Evolutionary conservation across 192 early-diverging fungal genomes (phyloP).

Genomic region (Umbelopsis ramanniana): DNA sequence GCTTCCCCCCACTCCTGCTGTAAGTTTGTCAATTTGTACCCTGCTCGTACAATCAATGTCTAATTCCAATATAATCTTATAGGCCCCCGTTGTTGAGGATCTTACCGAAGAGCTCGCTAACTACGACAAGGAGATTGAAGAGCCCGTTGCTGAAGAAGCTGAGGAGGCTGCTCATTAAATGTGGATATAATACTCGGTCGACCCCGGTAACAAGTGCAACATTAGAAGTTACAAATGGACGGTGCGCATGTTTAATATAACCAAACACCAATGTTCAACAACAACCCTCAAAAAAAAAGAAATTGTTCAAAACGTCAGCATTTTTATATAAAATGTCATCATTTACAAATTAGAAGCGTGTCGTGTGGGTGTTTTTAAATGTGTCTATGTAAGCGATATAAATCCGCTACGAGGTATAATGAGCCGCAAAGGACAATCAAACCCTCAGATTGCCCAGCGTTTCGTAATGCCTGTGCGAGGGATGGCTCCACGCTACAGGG

Average conservation of each 20-base stretch:
- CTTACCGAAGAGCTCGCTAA: slow-evolving; percentile 4
- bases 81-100: slow-evolving; percentile 7
- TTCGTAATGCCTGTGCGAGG: slow-evolving; percentile 37
- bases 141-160: slow-evolving; percentile 19
- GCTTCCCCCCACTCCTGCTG: slow-evolving; percentile 9
- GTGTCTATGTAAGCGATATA: slow-evolving; percentile 50
- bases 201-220: slow-evolving; percentile 18
- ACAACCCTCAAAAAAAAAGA: slow-evolving; percentile 3
- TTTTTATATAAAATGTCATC: slow-evolving; percentile 24
- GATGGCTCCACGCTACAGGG: slow-evolving; percentile 45
- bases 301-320: slow-evolving; percentile 15
- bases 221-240: slow-evolving; percentile 22
- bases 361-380: background rate
- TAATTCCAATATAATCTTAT: background rate
- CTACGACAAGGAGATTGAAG: slow-evolving; percentile 13
- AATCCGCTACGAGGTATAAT: slow-evolving; percentile 84
- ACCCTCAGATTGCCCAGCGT: slow-evolving; percentile 32
- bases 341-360: slow-evolving; percentile 8
- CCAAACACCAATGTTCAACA: slow-evolving; percentile 20
- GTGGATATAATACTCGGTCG: slow-evolving; percentile 22
- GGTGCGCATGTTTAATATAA: slow-evolving; percentile 22
- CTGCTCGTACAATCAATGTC: background rate
- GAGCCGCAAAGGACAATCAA: slow-evolving; percentile 83
- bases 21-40: background rate
- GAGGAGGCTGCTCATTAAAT: slow-evolving; percentile 25